phyloP scores from a whole-genome alignment of 1,284 basidiomycete species.

The Agaricales sp. region DNA sequence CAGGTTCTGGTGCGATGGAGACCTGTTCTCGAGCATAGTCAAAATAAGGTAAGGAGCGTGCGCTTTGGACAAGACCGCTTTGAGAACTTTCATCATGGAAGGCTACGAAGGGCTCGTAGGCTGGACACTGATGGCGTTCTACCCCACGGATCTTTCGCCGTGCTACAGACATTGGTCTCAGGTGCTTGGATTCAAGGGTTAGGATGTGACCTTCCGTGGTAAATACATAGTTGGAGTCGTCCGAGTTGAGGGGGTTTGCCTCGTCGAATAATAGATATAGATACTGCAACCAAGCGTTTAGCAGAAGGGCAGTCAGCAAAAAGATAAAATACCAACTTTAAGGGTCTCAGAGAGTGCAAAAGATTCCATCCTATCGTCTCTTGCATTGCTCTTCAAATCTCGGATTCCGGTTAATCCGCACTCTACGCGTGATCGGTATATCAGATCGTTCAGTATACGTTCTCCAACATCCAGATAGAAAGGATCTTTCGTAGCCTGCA shows the following conservation, averaged over 20 bases:
- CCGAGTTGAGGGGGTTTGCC: slow-evolving; percentile 59
- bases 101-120: slow-evolving; percentile 40
- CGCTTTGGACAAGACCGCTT: slow-evolving; percentile 50
- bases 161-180: slow-evolving; percentile 44
- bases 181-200: slow-evolving; percentile 41
- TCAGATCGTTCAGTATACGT: slow-evolving; percentile 70
- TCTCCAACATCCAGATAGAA: slow-evolving; percentile 90
- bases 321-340: slow-evolving; percentile 42
- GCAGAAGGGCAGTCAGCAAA: slow-evolving; percentile 1
- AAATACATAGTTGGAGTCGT: slow-evolving; percentile 78
- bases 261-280: slow-evolving; percentile 89
- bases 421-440: slow-evolving; percentile 61
- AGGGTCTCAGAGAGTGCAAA: slow-evolving; percentile 86
- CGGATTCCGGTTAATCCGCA: slow-evolving; percentile 81
- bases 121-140: slow-evolving; percentile 66
- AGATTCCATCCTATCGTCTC: slow-evolving; percentile 89
- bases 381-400: slow-evolving; percentile 71
- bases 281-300: slow-evolving; percentile 43
- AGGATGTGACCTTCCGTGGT: slow-evolving; percentile 94
- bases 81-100: slow-evolving; percentile 9
- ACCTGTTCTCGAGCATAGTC: slow-evolving; percentile 72
- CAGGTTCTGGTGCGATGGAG: slow-evolving; percentile 35
- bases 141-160: slow-evolving; percentile 53
- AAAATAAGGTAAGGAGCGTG: slow-evolving; percentile 60
- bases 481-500: slow-evolving; percentile 82